Percentiles rank a stretch among this genome's conserved stretches.
phyloP scores from a whole-genome alignment of 352 stramenopile species.

The Globisporangium middletonii region DNA sequence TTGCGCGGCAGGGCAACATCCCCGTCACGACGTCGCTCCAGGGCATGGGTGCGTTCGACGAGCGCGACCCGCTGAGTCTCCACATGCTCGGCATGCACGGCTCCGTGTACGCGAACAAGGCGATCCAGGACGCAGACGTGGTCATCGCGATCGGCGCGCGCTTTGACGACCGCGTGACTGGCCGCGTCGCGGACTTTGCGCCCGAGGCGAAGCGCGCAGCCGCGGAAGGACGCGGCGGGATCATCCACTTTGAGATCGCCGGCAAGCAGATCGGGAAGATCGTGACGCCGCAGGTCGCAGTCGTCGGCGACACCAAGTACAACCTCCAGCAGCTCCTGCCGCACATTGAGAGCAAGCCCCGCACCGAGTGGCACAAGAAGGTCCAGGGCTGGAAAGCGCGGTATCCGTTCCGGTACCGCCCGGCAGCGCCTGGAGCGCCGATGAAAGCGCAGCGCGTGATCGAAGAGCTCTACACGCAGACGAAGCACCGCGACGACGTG shows the following conservation, averaged over 20 bases:
- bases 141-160: conserved; percentile 92
- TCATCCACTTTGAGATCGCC: conserved; percentile 95
- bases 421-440: conserved; percentile 47
- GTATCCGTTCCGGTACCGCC: conserved; percentile 91
- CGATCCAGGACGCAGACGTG: conserved; percentile 93
- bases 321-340: conserved; percentile 90
- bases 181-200: conserved; percentile 90
- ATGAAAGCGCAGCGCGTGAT: conserved; percentile 95
- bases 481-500: conserved; percentile 87
- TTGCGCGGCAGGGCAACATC: conserved; percentile 92
- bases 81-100: conserved; percentile 98
- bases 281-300: conserved; percentile 70
- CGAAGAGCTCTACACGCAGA: conserved; percentile 91
- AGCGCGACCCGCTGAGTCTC: conserved; percentile 90
- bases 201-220: conserved; percentile 89
- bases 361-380: conserved; percentile 90
- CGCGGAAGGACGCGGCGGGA: conserved; percentile 88
- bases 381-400: conserved; percentile 88
- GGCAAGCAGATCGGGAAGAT: conserved; percentile 86
- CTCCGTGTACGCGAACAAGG: conserved; percentile 94
- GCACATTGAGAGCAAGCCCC: conserved; percentile 73
- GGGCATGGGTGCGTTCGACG: conserved; percentile 92
- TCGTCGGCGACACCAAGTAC: conserved; percentile 85
- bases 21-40: conserved; percentile 94
- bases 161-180: conserved; percentile 96